These are phyloP conservation scores for Ogataea haglerorum DNA, from an alignment of 805 yeast species.

Conservation along the genomic window DNA sequence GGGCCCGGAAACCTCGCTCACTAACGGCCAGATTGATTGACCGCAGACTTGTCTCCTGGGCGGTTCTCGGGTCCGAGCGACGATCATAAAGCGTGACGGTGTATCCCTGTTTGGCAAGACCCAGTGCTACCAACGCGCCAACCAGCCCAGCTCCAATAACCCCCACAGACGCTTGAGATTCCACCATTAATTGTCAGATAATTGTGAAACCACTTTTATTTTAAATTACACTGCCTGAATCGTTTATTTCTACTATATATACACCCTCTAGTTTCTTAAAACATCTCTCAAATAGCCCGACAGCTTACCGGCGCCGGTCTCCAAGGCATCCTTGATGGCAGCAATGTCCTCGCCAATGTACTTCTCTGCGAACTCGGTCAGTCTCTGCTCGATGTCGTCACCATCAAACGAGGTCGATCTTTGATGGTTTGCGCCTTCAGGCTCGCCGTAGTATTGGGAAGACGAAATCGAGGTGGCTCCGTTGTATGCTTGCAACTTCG, in stretches of 20 bases:
- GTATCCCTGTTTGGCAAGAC: slow-evolving; percentile 68
- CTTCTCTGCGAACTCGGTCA: slow-evolving; percentile 60
- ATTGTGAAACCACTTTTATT: slow-evolving; percentile 1
- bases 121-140: slow-evolving; percentile 82
- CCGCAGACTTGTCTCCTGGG: slow-evolving; percentile 37
- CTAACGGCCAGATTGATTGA: slow-evolving; percentile 90
- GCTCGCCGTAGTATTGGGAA: slow-evolving; percentile 76
- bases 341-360: slow-evolving; percentile 83
- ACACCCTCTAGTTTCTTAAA: slow-evolving; percentile 40
- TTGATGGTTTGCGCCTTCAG: slow-evolving; percentile 31
- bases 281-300: slow-evolving; percentile 86
- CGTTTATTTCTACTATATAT: slow-evolving; percentile 3
- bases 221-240: slow-evolving; percentile 7
- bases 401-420: slow-evolving; percentile 30
- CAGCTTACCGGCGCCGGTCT: slow-evolving; percentile 87
- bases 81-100: slow-evolving; percentile 69
- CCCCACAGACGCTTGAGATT: slow-evolving; percentile 40
- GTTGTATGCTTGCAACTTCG: slow-evolving; percentile 75
- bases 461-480: slow-evolving; percentile 93
- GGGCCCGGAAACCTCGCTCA: slow-evolving; percentile 72
- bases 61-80: slow-evolving; percentile 60
- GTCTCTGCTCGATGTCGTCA: slow-evolving; percentile 50
- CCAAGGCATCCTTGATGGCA: slow-evolving; percentile 85
- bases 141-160: slow-evolving; percentile 90
- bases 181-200: background rate